Evolutionary conservation across 768 basidiomycete genomes (phyloP), one percentile per base, ranked within the genome.

Genomic region (Jaapia argillacea): DNA sequence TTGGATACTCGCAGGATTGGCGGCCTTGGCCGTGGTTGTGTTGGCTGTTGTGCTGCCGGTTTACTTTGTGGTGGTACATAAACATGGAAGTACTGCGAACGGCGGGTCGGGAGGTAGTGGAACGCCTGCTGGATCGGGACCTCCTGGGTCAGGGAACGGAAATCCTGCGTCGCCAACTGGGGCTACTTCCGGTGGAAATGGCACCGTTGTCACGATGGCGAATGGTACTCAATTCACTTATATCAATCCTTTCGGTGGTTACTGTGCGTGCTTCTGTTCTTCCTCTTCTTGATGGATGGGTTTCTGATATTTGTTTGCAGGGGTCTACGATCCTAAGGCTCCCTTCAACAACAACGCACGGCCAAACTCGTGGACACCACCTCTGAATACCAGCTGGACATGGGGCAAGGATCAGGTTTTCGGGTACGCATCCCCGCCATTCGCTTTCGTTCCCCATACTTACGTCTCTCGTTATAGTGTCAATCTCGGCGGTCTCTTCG

Each of bases 191-290:
- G 90, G 90, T 12, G 74, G 76, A 14, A 77, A 85, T 54, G 88
- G 87, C 10, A 83, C 79, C 23, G 66, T 67, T 4, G 62, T 90
- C 41, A 75, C 69, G 5, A 65, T 69, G 18, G 75, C 71, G 2
- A 73, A 89, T 55, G 91, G 90, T 1, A 63, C 74, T 1, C n/a
- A n/a, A n/a, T 85, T 91, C 61, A 76, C 69, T 2, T 93, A 94
- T 58, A 68, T 66, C 46, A 93, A 92, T 60, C 63, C 71, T 18
- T 85, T 86, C 56, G 87, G 79, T 24, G 84, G 84, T 31, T 75
- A 71, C 54, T 85, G 81, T 33, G 28, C 10, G 28, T n/a, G n/a
- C n/a, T n/a, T n/a, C n/a, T 33, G 28, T 33, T 10, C 28, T 33
- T 33, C 28, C 28, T 33, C 28, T 33, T 10, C 16, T 33, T 33